phyloP scores from a whole-genome alignment of 345 rosid genomes.

The Ceriops tagal region DNA sequence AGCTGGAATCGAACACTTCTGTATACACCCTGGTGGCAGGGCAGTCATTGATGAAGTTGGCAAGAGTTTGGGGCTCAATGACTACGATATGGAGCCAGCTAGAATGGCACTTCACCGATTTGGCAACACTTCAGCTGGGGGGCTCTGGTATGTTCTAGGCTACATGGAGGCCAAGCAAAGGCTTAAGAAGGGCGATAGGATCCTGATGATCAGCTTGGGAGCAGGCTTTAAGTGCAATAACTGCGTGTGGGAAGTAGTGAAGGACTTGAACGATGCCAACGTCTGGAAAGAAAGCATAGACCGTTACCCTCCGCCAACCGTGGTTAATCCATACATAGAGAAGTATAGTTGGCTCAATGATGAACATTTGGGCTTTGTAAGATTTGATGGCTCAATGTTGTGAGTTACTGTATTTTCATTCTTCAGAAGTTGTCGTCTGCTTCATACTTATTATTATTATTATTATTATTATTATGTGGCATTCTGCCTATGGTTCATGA shows the following conservation, averaged over 20 bases:
- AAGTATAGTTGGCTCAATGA: constrained; percentile 22
- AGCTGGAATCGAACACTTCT: constrained; percentile 25
- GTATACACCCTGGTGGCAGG: constrained; percentile 29
- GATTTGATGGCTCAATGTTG: not conserved
- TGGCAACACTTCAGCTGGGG: constrained; percentile 31
- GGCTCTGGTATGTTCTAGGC: constrained; percentile 27
- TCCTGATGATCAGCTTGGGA: constrained; percentile 28
- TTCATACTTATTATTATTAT: too few relatives aligned
- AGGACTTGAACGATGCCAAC: constrained; percentile 14
- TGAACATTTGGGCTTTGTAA: constrained; percentile 16
- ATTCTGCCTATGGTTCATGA: too few relatives aligned
- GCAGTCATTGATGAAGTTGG: constrained; percentile 27
- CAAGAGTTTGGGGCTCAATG: constrained; percentile 7
- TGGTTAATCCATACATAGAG: constrained; percentile 7
- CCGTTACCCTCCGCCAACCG: constrained; percentile 18
- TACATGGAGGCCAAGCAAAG: constrained; percentile 32
- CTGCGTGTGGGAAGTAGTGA: constrained; percentile 26
- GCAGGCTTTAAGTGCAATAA: constrained; percentile 33
- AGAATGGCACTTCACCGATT: constrained; percentile 31
- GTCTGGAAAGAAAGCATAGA: constrained; percentile 20
- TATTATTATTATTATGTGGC: too few relatives aligned
- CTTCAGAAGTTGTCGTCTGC: not conserved
- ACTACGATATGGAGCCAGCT: constrained; percentile 29
- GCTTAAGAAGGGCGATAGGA: constrained; percentile 24
- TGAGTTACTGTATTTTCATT: not conserved